Conservation (phyloP, 805 yeast genomes). For the Barnettozyma californica region DNA sequence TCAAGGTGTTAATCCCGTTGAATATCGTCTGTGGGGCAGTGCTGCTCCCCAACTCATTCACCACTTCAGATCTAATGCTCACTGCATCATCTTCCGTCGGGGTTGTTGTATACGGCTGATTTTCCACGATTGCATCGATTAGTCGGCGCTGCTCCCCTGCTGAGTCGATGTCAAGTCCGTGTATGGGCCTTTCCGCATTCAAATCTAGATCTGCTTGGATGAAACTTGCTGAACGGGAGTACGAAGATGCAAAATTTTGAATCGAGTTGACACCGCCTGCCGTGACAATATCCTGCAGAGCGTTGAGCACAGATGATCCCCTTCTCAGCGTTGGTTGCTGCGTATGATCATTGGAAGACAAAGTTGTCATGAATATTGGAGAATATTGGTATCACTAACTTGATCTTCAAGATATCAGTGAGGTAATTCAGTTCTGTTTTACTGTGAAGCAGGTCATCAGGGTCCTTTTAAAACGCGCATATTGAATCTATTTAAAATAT, state of each 20-base stretch:
- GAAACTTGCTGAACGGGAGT: slow-evolving; percentile 23
- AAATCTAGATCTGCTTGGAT: slow-evolving; percentile 25
- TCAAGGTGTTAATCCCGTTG: slow-evolving; percentile 70
- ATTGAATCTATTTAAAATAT: too few species aligned
- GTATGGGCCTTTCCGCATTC: slow-evolving; percentile 14
- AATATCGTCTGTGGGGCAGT: slow-evolving; percentile 74
- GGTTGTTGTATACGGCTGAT: slow-evolving; percentile 3
- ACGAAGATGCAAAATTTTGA: slow-evolving; percentile 23
- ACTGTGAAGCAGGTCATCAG: too few species aligned
- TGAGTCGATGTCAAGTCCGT: slow-evolving; percentile 12
- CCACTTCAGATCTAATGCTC: slow-evolving; percentile 13
- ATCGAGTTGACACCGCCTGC: slow-evolving; percentile 24
- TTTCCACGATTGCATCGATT: not conserved
- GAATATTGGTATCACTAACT: too few species aligned
- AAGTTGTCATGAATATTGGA: not conserved
- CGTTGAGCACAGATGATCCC: slow-evolving; percentile 18
- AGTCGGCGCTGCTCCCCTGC: slow-evolving; percentile 12
- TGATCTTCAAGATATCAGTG: too few species aligned
- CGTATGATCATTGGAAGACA: not conserved
- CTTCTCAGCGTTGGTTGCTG: not conserved
- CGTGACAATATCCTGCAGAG: slow-evolving; percentile 21
- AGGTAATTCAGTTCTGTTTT: too few species aligned
- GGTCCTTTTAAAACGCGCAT: too few species aligned
- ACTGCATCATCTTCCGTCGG: slow-evolving; percentile 1
- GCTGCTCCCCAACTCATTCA: slow-evolving; percentile 33